Evolutionary conservation across 2,329 filamentous ascomycete genomes (phyloP).

Genomic region (Diaporthe australafricana): DNA sequence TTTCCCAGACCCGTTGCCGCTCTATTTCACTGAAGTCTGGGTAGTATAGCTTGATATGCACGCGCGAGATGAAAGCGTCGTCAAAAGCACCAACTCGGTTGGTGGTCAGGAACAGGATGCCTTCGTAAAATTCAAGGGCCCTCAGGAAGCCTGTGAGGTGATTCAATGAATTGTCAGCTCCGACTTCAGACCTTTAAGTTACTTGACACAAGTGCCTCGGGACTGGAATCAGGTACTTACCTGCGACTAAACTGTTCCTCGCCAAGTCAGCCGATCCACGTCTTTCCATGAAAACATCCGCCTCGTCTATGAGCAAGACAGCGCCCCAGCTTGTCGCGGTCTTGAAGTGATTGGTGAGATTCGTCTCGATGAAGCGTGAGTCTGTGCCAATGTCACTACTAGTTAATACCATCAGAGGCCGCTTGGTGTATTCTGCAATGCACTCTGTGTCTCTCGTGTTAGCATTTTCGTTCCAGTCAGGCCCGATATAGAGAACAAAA

Average conservation of each 20-base stretch:
- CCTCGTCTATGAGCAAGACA: constrained; percentile 47
- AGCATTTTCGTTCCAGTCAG: too few relatives aligned
- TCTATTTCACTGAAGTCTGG: constrained; percentile 43
- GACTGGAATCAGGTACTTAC: constrained; percentile 28
- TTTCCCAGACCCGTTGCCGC: constrained; percentile 44
- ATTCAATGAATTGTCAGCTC: too few relatives aligned
- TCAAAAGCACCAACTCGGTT: constrained; percentile 47
- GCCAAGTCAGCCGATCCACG: constrained; percentile 43
- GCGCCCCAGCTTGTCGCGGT: constrained; percentile 40
- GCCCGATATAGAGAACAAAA: too few relatives aligned
- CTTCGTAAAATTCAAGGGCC: constrained; percentile 46
- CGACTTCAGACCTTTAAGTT: too few relatives aligned
- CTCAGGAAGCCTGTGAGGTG: constrained; percentile 42
- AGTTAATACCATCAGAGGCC: constrained; percentile 47
- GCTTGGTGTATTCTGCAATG: constrained; percentile 46
- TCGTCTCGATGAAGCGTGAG: neutral
- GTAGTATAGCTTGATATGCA: constrained; percentile 46
- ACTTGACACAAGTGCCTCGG: too few relatives aligned
- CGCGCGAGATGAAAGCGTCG: constrained; percentile 47
- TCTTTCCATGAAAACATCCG: constrained; percentile 48
- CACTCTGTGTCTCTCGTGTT: constrained; percentile 41
- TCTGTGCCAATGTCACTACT: constrained; percentile 43
- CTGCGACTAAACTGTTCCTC: constrained; percentile 47
- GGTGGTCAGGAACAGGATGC: constrained; percentile 47
- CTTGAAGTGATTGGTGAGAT: constrained; percentile 32